Evolutionary conservation across 2,329 filamentous ascomycete species (phyloP), one percentile per base, ranked within the genome.

Genomic region (Penicillium sp.): DNA sequence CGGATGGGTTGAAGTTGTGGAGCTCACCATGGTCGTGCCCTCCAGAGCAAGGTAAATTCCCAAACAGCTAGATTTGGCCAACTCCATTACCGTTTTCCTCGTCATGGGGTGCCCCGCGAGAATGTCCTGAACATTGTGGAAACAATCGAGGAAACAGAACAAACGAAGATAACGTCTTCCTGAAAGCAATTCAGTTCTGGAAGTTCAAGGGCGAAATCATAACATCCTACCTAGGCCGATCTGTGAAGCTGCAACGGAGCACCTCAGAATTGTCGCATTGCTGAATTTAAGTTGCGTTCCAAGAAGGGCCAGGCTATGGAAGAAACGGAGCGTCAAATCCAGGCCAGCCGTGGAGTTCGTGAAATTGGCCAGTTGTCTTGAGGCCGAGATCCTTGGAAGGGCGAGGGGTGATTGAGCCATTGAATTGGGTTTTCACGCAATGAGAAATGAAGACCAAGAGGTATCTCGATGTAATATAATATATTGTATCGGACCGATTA

Each of bases 11-110:
- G 41, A 45, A 12, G 27, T 10, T 42, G 38, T 16, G 57, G 54
- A 34, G 68, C 85, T 77, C 50, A 81, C 72, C 45, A 87, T 76
- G 0, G 82, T 85, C 22, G 76, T 64, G 45, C 80, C 77, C 69
- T 89, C 86, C 47, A 87, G 72, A 30, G 85, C 70, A 44, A 85
- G 77, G 65, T 87, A 88, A 54, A 84, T 71, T 41, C 83, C 84
- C 41, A 84, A 75, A 56, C 81, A 81, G 9, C 77, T 78, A 64
- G 76, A 78, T 45, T 77, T 75, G 18, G 77, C 67, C 4, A 83
- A 70, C 39, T 81, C 79, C 8, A 86, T 72, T 69, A 68, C 56
- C 67, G 46, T 39, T n/a, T 46, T 29, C 13, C 53, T 38, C 9
- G 59, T 56, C 13, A 54, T 27, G 6, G 55, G 28, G 14, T 52